phyloP scores from a whole-genome alignment of 2,329 filamentous ascomycete genomes.

The Teratosphaeriaceae sp. region DNA sequence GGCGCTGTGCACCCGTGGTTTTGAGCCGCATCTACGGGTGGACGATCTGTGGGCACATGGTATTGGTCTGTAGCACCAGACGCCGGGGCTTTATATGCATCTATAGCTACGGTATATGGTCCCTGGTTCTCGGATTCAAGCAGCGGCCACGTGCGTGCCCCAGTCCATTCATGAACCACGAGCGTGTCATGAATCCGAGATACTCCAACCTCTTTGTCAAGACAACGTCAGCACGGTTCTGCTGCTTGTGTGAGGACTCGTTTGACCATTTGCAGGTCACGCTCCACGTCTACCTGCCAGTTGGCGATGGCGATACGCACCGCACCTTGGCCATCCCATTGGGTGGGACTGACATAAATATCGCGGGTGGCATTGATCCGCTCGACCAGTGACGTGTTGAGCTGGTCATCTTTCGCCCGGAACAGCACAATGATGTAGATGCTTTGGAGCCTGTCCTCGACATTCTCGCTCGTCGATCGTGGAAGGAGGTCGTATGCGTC shows the following conservation, averaged over 20 bases:
- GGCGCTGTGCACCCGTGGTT: no score
- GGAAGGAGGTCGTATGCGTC: constrained; percentile 63
- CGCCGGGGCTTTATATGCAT: no score
- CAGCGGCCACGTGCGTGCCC: no score
- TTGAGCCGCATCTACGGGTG: no score
- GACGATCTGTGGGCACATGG: no score
- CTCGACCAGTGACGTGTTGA: constrained; percentile 62
- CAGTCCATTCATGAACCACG: no score
- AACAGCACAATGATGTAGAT: constrained; percentile 72
- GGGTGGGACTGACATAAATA: constrained; percentile 78
- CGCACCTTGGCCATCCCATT: constrained; percentile 67
- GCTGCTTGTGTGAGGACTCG: constrained; percentile 44
- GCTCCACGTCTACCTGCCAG: constrained; percentile 66
- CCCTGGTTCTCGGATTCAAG: no score
- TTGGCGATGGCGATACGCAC: constrained; percentile 81
- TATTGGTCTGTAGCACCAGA: no score
- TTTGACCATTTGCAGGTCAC: constrained; percentile 60
- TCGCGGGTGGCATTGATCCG: constrained; percentile 66
- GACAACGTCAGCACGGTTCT: no score
- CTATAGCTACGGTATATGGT: no score
- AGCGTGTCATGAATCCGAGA: no score
- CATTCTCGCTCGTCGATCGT: constrained; percentile 3
- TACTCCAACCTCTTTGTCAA: no score
- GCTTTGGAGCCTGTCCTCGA: constrained; percentile 37
- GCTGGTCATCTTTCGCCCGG: constrained; percentile 55